These are phyloP conservation scores for Cercospora sp. DNA, from an alignment of 2,329 filamentous ascomycete species.

Conservation along the genomic window DNA sequence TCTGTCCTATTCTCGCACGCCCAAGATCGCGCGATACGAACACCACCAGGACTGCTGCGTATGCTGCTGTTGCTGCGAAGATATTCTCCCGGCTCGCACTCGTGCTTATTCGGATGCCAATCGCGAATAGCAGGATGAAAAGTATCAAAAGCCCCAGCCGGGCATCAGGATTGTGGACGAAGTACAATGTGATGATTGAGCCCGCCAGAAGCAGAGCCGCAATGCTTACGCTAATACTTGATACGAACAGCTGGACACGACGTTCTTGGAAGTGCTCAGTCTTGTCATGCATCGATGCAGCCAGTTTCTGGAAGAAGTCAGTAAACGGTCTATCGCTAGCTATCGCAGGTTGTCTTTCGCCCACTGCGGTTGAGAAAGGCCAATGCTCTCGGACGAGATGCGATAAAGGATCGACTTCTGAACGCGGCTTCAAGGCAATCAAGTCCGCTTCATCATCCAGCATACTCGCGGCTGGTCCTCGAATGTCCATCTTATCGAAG, in stretches of 20 bases:
- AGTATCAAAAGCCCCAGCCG: not conserved
- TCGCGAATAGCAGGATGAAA: not conserved
- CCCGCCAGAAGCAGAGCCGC: not conserved
- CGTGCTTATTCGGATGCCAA: not conserved
- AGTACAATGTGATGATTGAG: not conserved
- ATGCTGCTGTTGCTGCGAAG: not conserved
- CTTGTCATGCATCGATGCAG: not conserved
- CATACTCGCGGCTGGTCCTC: not conserved
- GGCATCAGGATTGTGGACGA: not conserved
- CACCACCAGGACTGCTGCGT: not conserved
- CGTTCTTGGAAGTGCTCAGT: not conserved
- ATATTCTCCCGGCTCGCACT: not conserved
- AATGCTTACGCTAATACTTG: not conserved
- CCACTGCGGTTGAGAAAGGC: not conserved
- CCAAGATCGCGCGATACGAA: not conserved
- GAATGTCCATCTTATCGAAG: not conserved
- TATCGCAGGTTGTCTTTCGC: no score
- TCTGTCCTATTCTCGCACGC: not conserved
- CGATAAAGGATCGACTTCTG: not conserved
- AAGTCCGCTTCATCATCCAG: not conserved
- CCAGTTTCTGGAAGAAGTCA: not conserved
- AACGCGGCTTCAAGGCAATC: not conserved
- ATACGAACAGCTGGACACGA: not conserved
- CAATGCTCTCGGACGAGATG: not conserved
- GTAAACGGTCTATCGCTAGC: no score